Percentiles rank a stretch among this genome's conserved stretches.
phyloP scores from a whole-genome alignment of 495 filamentous ascomycete genomes.

The Pseudomonodictys pantanalensis region DNA sequence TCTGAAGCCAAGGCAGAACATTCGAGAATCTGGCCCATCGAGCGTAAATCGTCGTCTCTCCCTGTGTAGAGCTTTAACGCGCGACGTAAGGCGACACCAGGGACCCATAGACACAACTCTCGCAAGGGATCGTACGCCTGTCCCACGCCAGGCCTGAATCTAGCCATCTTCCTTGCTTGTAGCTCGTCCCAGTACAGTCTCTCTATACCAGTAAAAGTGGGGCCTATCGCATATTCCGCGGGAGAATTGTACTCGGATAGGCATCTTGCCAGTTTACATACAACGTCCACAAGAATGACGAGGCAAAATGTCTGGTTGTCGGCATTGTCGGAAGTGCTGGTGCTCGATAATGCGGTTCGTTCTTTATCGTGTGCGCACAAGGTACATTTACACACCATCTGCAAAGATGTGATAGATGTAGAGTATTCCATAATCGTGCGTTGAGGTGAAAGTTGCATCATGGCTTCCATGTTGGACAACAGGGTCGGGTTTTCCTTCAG shows the following conservation, averaged over 20 bases:
- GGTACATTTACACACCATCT: background rate
- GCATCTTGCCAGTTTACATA: background rate
- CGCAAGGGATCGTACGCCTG: background rate
- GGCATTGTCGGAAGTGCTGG: no score
- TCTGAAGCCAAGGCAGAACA: background rate
- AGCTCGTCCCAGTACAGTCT: background rate
- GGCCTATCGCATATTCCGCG: background rate
- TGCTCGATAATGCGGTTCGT: no score
- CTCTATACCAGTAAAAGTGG: background rate
- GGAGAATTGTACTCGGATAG: background rate
- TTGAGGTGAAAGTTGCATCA: background rate
- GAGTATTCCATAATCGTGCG: background rate
- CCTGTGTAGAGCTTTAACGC: background rate
- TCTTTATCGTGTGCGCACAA: background rate
- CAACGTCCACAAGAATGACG: background rate
- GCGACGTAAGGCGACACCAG: background rate
- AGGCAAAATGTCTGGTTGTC: background rate
- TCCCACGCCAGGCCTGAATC: no score
- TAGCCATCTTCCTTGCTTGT: no score
- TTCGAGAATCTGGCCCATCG: background rate
- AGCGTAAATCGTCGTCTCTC: background rate
- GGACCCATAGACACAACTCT: background rate
- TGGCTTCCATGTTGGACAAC: background rate
- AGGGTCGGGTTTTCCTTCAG: background rate
- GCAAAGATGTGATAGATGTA: background rate